phyloP scores from a whole-genome alignment of 768 basidiomycete genomes.

The Suillus lakei region DNA sequence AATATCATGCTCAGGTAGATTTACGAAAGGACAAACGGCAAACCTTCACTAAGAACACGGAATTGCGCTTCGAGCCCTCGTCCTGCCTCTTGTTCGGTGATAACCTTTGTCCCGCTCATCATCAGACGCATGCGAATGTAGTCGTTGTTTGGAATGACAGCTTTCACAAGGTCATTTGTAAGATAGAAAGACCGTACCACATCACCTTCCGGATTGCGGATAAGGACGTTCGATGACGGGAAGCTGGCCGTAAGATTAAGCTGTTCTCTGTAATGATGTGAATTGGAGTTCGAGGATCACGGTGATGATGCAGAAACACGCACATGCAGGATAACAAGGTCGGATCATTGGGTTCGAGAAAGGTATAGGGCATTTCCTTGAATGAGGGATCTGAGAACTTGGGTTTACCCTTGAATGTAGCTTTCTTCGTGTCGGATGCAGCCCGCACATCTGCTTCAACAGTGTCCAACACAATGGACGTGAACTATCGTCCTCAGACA shows the following conservation, averaged over 20 bases:
- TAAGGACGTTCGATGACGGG: conserved; percentile 78
- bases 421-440: neutral
- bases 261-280: conserved; percentile 54
- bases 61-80: conserved; percentile 62
- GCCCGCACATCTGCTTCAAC: conserved; percentile 10
- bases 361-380: conserved; percentile 93
- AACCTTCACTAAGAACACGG: conserved; percentile 82
- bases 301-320: conserved; percentile 31
- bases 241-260: conserved; percentile 74
- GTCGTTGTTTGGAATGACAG: conserved; percentile 80
- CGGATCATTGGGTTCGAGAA: conserved; percentile 71
- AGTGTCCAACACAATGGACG: conserved; percentile 3
- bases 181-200: conserved; percentile 85
- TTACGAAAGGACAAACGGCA: conserved; percentile 85
- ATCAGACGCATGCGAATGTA: conserved; percentile 85
- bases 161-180: conserved; percentile 82
- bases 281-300: neutral
- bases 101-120: conserved; percentile 92
- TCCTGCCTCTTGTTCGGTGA: conserved; percentile 85
- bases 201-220: conserved; percentile 80
- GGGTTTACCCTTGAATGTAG: conserved; percentile 9
- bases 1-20: conserved; percentile 68
- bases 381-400: conserved; percentile 48
- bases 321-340: conserved; percentile 77
- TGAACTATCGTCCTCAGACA: conserved; percentile 2